Evolutionary conservation across 2,329 filamentous ascomycete species (phyloP), one percentile per base, ranked within the genome.

Genomic region (Diatrype stigma): DNA sequence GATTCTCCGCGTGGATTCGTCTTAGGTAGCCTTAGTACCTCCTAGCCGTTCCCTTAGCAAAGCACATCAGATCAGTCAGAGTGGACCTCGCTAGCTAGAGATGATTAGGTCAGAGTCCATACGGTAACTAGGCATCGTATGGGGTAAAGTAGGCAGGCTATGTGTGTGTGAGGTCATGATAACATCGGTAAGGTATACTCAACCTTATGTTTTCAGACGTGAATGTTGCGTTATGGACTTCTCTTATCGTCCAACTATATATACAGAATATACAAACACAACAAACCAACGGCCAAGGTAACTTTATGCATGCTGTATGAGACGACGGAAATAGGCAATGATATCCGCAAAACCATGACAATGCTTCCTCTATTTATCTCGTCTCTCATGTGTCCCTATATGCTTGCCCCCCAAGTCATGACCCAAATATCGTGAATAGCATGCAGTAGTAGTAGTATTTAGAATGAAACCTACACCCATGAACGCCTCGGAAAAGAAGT

Each of bases 1-100:
- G 46, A 37, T 49, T 32, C 26, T 34, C 47, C 46, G 51, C 22
- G 22, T 46, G 50, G 50, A 52, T 55, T 30, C 10, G n/a, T n/a
- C n/a, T n/a, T n/a, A n/a, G n/a, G n/a, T n/a, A n/a, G n/a, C n/a
- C n/a, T n/a, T n/a, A n/a, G n/a, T n/a, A n/a, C n/a, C n/a, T n/a
- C n/a, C n/a, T n/a, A n/a, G n/a, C n/a, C n/a, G n/a, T n/a, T n/a
- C n/a, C 53, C 52, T 48, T 51, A 46, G 32, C 26, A 47, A 16
- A 45, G 51, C 48, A 55, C 30, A 30, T 30, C 10, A 5, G 10
- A 5, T 30, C 5, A 30, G 35, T 45, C 28, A 40, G 3, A 19
- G 40, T 42, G 40, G 40, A 42, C 10, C 40, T 19, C 14, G 21
- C 10, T 6, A 37, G 11, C 16, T 8, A 37, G 16, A n/a, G n/a